Evolutionary conservation across 1,284 basidiomycete genomes (phyloP), one percentile per base, ranked within the genome.

Genomic region (Ceratobasidium papillatum): DNA sequence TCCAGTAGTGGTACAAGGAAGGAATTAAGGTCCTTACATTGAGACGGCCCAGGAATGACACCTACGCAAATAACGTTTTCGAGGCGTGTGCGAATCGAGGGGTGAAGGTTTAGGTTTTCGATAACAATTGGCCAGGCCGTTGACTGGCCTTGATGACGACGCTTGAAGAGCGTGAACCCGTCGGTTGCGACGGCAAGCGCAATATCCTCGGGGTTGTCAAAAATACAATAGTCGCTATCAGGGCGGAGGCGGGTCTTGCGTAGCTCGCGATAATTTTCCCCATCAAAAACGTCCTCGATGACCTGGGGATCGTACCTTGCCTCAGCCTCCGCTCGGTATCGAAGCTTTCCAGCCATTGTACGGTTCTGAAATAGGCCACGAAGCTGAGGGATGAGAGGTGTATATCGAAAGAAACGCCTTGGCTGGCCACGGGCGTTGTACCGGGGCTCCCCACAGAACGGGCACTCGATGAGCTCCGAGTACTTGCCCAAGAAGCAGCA

Each of bases 91-190:
- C 59, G 36, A 25, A 82, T 77, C n/a, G 78, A 73, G 17, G 82
- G 81, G 56, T 79, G 77, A 32, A 83, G 76, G 75, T 82, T 82
- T 72, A 80, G 80, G 62, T 81, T 81, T 38, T 80, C 75, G 2
- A 82, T 38, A 45, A 83, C 63, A 27, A 82, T 71, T 3, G 80
- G 81, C 59, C 59, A 62, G 34, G 59, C 59, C 9, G 34, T 62
- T 11, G 59, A 62, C 2, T 19, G 79, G 52, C 79, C 79, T 14
- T 41, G n/a, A n/a, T n/a, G n/a, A n/a, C 66, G 41, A 7, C 78
- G 77, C 34, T 81, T 81, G 78, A 84, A 86, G 0, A 83, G 84
- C 2, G 78, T 78, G 78, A 84, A 84, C 0, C 85, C 84, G 78
- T 84, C 82, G 0, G 81, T 78, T 12, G 80, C 80, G 0, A 82